A percentile compares a stretch with the other conserved stretches of the same genome.
phyloP scores from a whole-genome alignment of 768 basidiomycete genomes.

The Russula abietina region DNA sequence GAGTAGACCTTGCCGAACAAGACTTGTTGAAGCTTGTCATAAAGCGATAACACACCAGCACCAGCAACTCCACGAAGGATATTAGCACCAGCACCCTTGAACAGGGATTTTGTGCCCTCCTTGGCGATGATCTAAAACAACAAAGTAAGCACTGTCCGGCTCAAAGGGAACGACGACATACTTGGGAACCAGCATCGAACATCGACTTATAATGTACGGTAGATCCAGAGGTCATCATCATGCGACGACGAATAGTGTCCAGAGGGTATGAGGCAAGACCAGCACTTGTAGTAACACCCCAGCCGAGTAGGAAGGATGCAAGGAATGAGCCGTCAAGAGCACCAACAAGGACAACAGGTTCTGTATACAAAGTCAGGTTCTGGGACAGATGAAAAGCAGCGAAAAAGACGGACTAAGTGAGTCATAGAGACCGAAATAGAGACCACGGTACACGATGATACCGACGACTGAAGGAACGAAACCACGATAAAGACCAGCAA shows the following conservation, averaged over 20 bases:
- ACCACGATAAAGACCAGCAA: conserved; percentile 99
- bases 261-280: conserved; percentile 97
- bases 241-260: conserved; percentile 97
- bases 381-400: neutral
- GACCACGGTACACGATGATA: conserved; percentile 99
- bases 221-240: conserved; percentile 99
- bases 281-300: conserved; percentile 99
- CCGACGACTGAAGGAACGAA: conserved; percentile 99
- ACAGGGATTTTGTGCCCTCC: conserved; percentile 92
- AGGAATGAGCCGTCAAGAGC: conserved; percentile 93
- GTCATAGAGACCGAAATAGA: conserved; percentile 97
- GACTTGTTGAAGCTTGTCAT: conserved; percentile 96
- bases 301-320: conserved; percentile 94
- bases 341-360: conserved; percentile 97
- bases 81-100: conserved; percentile 97
- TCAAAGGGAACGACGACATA: neutral
- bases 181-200: conserved; percentile 90
- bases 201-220: conserved; percentile 98
- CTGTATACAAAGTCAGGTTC: conserved; percentile 37
- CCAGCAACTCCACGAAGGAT: conserved; percentile 98
- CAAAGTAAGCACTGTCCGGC: neutral
- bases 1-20: conserved; percentile 99
- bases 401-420: conserved; percentile 64
- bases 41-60: conserved; percentile 97
- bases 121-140: conserved; percentile 66